Conservation (phyloP, 164 flowering plant species). For the Vitis rotundifolia region DNA sequence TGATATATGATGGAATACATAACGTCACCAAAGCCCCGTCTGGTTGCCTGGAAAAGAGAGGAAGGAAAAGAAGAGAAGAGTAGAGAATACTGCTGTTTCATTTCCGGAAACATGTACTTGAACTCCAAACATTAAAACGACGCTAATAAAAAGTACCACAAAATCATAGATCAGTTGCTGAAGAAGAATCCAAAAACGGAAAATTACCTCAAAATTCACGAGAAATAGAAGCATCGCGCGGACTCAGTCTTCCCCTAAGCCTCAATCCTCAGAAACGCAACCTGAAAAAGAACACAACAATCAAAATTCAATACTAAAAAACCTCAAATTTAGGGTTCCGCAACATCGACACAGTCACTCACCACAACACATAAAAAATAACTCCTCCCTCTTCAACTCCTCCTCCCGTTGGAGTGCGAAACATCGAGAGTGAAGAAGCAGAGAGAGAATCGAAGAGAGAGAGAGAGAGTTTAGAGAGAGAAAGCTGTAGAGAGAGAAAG, state of each 20-base stretch:
- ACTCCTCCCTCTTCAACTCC: neutral
- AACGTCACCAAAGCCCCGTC: neutral
- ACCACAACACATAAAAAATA: neutral
- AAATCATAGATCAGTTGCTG: neutral
- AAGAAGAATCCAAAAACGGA: neutral
- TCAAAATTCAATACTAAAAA: neutral
- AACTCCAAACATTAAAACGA: neutral
- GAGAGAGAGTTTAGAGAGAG: neutral
- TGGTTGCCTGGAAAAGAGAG: neutral
- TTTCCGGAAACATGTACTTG: neutral
- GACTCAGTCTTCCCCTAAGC: neutral
- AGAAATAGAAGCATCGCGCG: neutral
- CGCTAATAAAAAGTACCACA: too few relatives aligned
- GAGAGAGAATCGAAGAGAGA: neutral
- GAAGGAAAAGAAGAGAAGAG: neutral
- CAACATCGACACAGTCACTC: neutral
- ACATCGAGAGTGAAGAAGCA: neutral
- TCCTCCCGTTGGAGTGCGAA: slow-evolving; percentile 4
- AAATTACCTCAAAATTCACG: slow-evolving; percentile 27
- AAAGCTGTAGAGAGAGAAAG: slow-evolving; percentile 1
- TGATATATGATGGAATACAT: neutral
- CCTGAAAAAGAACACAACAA: neutral
- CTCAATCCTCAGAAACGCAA: slow-evolving; percentile 2
- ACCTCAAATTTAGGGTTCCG: slow-evolving; percentile 3
- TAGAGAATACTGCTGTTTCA: neutral